phyloP scores from a whole-genome alignment of 1,284 basidiomycete genomes.

The Phlebopus sp. region DNA sequence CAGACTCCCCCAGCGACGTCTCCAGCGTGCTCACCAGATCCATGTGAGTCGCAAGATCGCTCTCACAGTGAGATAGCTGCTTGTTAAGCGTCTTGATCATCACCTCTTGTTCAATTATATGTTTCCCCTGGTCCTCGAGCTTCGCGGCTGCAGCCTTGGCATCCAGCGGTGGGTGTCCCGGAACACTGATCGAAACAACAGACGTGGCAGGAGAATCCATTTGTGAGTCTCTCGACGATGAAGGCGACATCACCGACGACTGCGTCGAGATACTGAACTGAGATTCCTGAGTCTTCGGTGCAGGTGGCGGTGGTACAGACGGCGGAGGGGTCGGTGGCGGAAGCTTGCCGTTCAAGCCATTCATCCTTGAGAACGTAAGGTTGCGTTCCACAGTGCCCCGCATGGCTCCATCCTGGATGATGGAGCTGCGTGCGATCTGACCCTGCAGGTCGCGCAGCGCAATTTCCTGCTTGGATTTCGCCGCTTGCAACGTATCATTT shows the following conservation, averaged over 20 bases:
- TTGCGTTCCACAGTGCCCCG: constrained; percentile 53
- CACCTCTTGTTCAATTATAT: constrained; percentile 78
- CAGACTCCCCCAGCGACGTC: constrained; percentile 81
- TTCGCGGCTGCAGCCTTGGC: constrained; percentile 50
- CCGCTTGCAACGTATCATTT: constrained; percentile 70
- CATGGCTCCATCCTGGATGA: constrained; percentile 37
- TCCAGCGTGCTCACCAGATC: constrained; percentile 84
- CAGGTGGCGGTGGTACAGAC: constrained; percentile 82
- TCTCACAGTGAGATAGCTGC: constrained; percentile 87
- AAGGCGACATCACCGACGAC: constrained; percentile 49
- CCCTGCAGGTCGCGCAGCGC: constrained; percentile 73
- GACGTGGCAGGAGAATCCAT: constrained; percentile 70
- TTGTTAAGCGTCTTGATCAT: constrained; percentile 93
- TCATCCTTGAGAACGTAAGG: constrained; percentile 53
- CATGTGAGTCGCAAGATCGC: constrained; percentile 88
- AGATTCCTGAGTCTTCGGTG: constrained; percentile 56
- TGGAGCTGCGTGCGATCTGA: constrained; percentile 63
- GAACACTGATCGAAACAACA: constrained; percentile 38
- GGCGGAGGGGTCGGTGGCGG: constrained; percentile 90
- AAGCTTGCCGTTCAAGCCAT: constrained; percentile 67
- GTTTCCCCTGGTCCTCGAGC: constrained; percentile 72
- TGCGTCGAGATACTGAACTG: constrained; percentile 53
- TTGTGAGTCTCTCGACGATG: constrained; percentile 62
- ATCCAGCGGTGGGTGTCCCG: constrained; percentile 41
- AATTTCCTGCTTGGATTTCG: constrained; percentile 66